Evolutionary conservation across 352 stramenopile species (phyloP).

Genomic region (Phytophthora palmivora): DNA sequence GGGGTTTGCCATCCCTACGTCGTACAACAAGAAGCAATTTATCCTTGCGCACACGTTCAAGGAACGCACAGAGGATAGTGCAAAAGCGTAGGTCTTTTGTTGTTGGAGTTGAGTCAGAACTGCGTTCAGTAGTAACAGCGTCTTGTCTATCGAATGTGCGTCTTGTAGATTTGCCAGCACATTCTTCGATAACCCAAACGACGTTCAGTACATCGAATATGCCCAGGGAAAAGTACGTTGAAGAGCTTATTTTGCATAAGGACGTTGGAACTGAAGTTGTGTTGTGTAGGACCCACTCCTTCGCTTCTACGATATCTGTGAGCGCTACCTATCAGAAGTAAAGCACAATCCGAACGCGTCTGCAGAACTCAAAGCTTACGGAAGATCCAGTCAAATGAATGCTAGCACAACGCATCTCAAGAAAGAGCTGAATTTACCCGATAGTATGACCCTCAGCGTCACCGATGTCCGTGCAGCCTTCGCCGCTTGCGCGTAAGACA

Average conservation of each 20-base stretch:
- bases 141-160: neutral
- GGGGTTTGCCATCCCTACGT: conserved; percentile 1
- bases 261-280: neutral
- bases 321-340: conserved; percentile 61
- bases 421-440: conserved; percentile 46
- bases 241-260: neutral
- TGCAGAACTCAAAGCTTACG: conserved; percentile 49
- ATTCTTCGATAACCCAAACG: conserved; percentile 66
- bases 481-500: conserved; percentile 65
- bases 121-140: neutral
- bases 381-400: conserved; percentile 42
- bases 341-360: conserved; percentile 59
- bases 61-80: conserved; percentile 61
- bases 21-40: conserved; percentile 47
- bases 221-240: conserved; percentile 51
- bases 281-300: conserved; percentile 52
- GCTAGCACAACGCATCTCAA: conserved; percentile 37
- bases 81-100: conserved; percentile 49
- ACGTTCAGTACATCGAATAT: conserved; percentile 61
- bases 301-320: conserved; percentile 77
- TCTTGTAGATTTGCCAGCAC: conserved; percentile 51
- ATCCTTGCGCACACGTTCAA: conserved; percentile 69
- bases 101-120: neutral
- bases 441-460: conserved; percentile 34
- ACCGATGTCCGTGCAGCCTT: conserved; percentile 60